These are phyloP conservation scores for Naematelia encephala DNA, from an alignment of 768 basidiomycete species.

Conservation along the genomic window DNA sequence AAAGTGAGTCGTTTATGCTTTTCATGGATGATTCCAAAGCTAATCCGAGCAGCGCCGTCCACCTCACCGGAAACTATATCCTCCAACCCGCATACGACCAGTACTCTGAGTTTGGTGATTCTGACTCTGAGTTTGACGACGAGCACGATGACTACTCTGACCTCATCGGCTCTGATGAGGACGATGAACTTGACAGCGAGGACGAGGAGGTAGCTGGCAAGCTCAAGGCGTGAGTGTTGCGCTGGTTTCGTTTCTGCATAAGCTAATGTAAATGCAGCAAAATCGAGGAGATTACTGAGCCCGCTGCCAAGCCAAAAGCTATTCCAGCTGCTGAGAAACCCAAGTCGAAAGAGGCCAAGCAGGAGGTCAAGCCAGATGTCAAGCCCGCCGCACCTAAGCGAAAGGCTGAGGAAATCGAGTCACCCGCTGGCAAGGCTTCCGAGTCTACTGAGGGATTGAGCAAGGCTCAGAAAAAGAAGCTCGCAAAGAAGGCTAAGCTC, in stretches of 20 bases:
- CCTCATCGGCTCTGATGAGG: slow-evolving; percentile 59
- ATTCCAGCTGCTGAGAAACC: slow-evolving; percentile 19
- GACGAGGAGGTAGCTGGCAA: slow-evolving; percentile 35
- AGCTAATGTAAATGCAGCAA: slow-evolving; percentile 9
- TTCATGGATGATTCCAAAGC: neutral
- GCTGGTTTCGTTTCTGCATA: neutral
- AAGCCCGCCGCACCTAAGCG: slow-evolving; percentile 59
- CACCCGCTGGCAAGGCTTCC: slow-evolving; percentile 47
- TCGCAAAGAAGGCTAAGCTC: slow-evolving; percentile 65
- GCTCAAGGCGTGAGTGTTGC: slow-evolving; percentile 16
- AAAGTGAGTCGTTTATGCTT: slow-evolving; percentile 55
- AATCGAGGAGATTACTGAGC: slow-evolving; percentile 42
- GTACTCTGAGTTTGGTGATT: slow-evolving; percentile 69
- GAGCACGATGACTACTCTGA: slow-evolving; percentile 70
- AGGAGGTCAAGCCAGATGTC: slow-evolving; percentile 19
- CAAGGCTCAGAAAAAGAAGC: slow-evolving; percentile 65
- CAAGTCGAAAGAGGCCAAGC: neutral
- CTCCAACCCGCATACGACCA: slow-evolving; percentile 52
- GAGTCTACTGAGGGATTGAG: slow-evolving; percentile 46
- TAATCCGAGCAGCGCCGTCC: slow-evolving; percentile 55
- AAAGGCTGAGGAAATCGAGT: slow-evolving; percentile 63
- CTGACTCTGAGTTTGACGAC: slow-evolving; percentile 74
- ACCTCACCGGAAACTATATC: slow-evolving; percentile 82
- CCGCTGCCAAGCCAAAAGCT: slow-evolving; percentile 29
- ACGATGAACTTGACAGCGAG: slow-evolving; percentile 66